Conservation (phyloP, 2,329 filamentous ascomycete species). For the Elsinoe ampelina region DNA sequence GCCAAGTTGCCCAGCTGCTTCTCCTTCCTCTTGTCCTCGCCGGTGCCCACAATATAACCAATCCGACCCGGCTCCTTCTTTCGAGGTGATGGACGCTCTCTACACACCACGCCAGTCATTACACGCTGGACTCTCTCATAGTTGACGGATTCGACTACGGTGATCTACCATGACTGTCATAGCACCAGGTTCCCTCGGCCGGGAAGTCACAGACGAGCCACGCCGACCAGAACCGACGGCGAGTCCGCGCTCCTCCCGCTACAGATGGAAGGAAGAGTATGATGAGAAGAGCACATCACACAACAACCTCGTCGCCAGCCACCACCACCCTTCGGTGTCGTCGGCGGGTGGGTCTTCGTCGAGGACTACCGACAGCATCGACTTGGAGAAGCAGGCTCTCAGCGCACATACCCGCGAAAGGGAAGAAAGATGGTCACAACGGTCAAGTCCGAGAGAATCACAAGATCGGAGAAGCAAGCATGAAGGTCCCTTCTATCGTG, state of each 20-base stretch:
- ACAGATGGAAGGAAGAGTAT: slow-evolving; percentile 7
- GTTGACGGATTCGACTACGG: not conserved
- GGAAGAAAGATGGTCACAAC: not conserved
- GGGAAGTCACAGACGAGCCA: not conserved
- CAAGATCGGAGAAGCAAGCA: slow-evolving; percentile 7
- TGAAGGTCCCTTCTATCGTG: slow-evolving; percentile 14
- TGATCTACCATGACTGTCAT: not conserved
- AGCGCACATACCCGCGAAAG: slow-evolving; percentile 15
- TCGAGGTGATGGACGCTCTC: slow-evolving; percentile 9
- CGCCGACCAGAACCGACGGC: slow-evolving; percentile 3
- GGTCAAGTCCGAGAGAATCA: not conserved
- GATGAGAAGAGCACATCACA: slow-evolving; percentile 7
- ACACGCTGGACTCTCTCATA: not conserved
- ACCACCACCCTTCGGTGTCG: slow-evolving; percentile 21
- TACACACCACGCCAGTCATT: not conserved
- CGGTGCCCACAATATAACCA: slow-evolving; percentile 19
- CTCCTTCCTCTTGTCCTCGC: slow-evolving; percentile 14
- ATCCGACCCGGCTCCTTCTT: slow-evolving; percentile 16
- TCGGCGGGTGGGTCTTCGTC: slow-evolving; percentile 20
- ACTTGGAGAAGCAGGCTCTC: slow-evolving; percentile 24
- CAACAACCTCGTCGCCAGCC: not conserved
- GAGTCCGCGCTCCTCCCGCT: slow-evolving; percentile 5
- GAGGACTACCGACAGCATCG: slow-evolving; percentile 23
- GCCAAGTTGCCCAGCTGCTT: slow-evolving; percentile 11
- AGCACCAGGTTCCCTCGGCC: not conserved